These are phyloP conservation scores for Parmelia sp. DNA, from an alignment of 495 filamentous ascomycete genomes.

Conservation along the genomic window DNA sequence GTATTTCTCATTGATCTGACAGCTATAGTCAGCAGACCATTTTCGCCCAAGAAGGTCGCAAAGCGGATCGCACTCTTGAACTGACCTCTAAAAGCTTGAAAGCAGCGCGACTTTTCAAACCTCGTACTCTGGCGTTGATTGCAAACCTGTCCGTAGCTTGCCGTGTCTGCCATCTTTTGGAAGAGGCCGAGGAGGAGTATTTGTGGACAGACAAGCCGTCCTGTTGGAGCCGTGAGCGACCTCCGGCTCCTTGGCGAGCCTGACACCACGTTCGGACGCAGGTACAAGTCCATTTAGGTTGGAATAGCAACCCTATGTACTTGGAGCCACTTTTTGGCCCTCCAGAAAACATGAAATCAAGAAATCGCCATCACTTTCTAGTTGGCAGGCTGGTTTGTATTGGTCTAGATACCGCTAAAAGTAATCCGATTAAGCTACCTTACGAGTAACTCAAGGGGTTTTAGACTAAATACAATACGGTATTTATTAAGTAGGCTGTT, in stretches of 20 bases:
- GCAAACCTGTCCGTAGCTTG: constrained; percentile 65
- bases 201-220: not conserved
- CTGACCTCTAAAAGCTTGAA: constrained; percentile 81
- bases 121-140: constrained; percentile 63
- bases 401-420: not conserved
- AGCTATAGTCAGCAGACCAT: not conserved
- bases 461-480: too few species aligned
- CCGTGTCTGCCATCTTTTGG: constrained; percentile 72
- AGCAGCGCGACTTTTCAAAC: constrained; percentile 80
- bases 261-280: not conserved
- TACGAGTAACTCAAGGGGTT: too few species aligned
- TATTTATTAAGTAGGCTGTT: too few species aligned
- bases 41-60: not conserved
- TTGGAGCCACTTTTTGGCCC: constrained; percentile 9
- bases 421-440: too few species aligned
- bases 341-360: constrained; percentile 16
- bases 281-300: not conserved
- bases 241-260: not conserved
- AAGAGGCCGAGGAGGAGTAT: constrained; percentile 47
- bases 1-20: constrained; percentile 72
- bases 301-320: not conserved
- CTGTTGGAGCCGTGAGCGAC: not conserved
- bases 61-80: not conserved
- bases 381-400: not conserved
- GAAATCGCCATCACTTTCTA: not conserved